A percentile compares a stretch with the other conserved stretches of the same genome.
Evolutionary conservation across 306 rosid genomes (phyloP).

Genomic region (Ormosia emarginata): DNA sequence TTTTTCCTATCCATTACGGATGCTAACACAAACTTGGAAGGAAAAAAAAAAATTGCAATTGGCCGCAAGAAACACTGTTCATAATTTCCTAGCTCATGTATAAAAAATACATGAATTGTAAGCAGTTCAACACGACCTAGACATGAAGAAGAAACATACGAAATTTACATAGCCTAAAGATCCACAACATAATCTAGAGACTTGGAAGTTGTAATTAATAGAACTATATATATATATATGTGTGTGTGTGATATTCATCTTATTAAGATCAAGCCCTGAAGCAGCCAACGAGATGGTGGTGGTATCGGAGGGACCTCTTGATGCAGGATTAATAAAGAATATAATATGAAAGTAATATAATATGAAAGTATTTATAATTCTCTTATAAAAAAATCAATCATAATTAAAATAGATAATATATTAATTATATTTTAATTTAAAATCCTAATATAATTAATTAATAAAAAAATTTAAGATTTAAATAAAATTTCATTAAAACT

Average conservation of each 20-base stretch:
- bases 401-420: no score
- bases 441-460: no score
- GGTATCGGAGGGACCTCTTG: conserved; percentile 16
- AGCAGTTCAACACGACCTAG: not conserved
- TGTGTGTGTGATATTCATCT: not conserved
- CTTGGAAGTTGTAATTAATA: not conserved
- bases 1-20: not conserved
- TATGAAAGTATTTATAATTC: no score
- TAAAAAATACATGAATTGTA: not conserved
- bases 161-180: not conserved
- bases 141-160: not conserved
- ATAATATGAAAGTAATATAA: no score
- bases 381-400: no score
- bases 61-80: not conserved
- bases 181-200: not conserved
- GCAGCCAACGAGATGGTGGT: conserved; percentile 35
- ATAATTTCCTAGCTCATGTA: not conserved
- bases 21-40: not conserved
- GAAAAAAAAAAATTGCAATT: not conserved
- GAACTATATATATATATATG: no score
- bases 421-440: no score
- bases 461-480: no score
- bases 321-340: no score
- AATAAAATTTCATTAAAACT: no score
- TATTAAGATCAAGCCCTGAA: conserved; percentile 11